Base-by-base conservation (phyloP, 371 early-diverging fungal genomes). In the Mucor piriformis region DNA sequence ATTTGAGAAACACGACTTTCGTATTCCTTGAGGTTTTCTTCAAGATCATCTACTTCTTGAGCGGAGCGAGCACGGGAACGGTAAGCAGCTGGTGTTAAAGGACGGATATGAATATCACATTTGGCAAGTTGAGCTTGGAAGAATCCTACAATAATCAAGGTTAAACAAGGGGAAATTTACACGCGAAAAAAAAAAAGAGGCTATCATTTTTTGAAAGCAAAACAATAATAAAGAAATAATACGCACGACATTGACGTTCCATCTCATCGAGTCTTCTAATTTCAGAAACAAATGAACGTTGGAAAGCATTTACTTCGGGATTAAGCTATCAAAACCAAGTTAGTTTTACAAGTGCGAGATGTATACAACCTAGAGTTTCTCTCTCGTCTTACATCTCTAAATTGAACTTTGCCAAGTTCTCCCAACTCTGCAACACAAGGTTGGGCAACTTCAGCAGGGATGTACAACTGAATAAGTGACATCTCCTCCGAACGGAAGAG, bases 401-500 rank as follows among this genome's bases (percentile, higher is more conserved):
- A 97, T 74, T 98, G 92, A 33, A 98, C 82, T 54, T 90, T 84
- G 16, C 98, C 97, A 35, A 95, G 76, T 66, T 97, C 97, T 50
- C 99, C 99, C 35, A 98, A 79, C 74, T 96, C 97, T 32, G 96
- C 83, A 42, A 97, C 92, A 44, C 95, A 93, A 38, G 88, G 91
- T 67, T 93, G 95, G 21, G 95, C 94, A 43, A 95, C 92, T 80
- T 99, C 99, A 56, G 89, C 80, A 23, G 99, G 98, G 63, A 99
- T 94, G 79, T 96, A 97, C 64, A 98, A 84, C 83, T 95, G 95
- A 60, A 95, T 85, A 69, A 95, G 88, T 50, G 96, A 92, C 97
- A 98, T 98, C 80, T 92, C 90, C 82, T 97, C 97, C 76, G 95
- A 95, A 55, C 97, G 89, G 85, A 96, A 95, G 81, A 97, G 84